A percentile compares a stretch with the other conserved stretches of the same genome.
phyloP scores from a whole-genome alignment of 768 basidiomycete species.

The Boletus rex-veris region DNA sequence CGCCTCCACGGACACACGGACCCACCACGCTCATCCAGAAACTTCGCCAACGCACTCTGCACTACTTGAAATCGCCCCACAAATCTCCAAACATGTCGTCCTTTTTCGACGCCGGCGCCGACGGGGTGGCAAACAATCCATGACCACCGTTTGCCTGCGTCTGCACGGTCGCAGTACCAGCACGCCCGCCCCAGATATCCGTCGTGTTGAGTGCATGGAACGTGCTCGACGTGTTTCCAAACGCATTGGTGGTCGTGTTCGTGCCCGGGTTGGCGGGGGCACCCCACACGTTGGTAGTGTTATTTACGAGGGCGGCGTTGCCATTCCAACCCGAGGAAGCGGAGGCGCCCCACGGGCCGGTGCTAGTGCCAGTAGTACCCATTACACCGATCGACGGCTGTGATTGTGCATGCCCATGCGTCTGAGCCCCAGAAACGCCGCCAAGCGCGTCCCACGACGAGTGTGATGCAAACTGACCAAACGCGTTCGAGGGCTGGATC shows the following conservation, averaged over 20 bases:
- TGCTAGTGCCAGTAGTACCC: constrained; percentile 40
- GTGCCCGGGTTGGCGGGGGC: constrained; percentile 10
- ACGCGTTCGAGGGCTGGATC: constrained; percentile 26
- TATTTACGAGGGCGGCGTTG: constrained; percentile 15
- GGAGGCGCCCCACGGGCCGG: constrained; percentile 61
- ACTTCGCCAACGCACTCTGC: too few species aligned
- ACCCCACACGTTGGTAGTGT: constrained; percentile 35
- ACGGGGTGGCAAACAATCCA: constrained; percentile 21
- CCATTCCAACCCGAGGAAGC: constrained; percentile 53
- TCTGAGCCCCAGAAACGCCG: neutral
- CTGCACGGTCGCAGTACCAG: neutral
- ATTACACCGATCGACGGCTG: constrained; percentile 49
- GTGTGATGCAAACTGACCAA: constrained; percentile 36
- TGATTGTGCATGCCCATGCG: neutral
- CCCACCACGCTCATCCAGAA: too few species aligned
- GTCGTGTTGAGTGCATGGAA: constrained; percentile 36
- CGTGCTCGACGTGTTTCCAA: constrained; percentile 10
- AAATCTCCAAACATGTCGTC: constrained; percentile 82
- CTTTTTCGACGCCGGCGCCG: constrained; percentile 46
- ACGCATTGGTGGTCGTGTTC: neutral
- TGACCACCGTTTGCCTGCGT: neutral
- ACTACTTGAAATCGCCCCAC: constrained; percentile 78
- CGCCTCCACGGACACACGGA: too few species aligned
- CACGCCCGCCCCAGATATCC: constrained; percentile 54
- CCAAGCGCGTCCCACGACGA: constrained; percentile 27